A percentile compares a stretch with the other conserved stretches of the same genome.
phyloP scores from a whole-genome alignment of 176 grass and related monocot species.

The Oryza glumipatula region DNA sequence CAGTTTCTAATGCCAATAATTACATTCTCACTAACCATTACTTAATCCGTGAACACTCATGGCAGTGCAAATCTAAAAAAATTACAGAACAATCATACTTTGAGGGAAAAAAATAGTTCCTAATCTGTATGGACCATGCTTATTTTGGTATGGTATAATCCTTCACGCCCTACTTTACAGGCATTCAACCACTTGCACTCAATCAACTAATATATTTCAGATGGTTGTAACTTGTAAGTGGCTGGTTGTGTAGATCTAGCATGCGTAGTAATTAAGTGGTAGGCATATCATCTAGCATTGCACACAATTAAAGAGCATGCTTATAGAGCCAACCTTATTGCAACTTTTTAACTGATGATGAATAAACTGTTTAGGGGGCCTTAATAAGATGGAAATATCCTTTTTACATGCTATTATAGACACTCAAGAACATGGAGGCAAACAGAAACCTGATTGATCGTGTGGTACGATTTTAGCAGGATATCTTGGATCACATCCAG shows the following conservation, averaged over 20 bases:
- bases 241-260: conserved; percentile 9
- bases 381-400: conserved; percentile 16
- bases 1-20: conserved; percentile 5
- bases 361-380: conserved; percentile 4
- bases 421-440: conserved; percentile 3
- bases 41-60: conserved; percentile 10
- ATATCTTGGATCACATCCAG: conserved; percentile 14
- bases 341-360: neutral
- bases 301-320: conserved; percentile 14
- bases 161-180: neutral
- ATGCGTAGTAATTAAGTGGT: neutral
- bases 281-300: conserved; percentile 10
- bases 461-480: neutral
- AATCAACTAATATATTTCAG: conserved; percentile 10
- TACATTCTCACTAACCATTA: conserved; percentile 32
- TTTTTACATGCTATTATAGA: conserved; percentile 4
- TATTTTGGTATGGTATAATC: conserved; percentile 16
- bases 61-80: conserved; percentile 16
- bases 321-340: conserved; percentile 21
- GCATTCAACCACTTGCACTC: conserved; percentile 7
- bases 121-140: conserved; percentile 24
- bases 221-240: conserved; percentile 6
- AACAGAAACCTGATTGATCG: neutral
- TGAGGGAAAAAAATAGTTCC: conserved; percentile 8
- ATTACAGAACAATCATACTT: conserved; percentile 23